A percentile compares a stretch with the other conserved stretches of the same genome.
These are phyloP conservation scores for Strombidium stylifer DNA, from an alignment of 73 alveolate species.

Conservation along the genomic window DNA sequence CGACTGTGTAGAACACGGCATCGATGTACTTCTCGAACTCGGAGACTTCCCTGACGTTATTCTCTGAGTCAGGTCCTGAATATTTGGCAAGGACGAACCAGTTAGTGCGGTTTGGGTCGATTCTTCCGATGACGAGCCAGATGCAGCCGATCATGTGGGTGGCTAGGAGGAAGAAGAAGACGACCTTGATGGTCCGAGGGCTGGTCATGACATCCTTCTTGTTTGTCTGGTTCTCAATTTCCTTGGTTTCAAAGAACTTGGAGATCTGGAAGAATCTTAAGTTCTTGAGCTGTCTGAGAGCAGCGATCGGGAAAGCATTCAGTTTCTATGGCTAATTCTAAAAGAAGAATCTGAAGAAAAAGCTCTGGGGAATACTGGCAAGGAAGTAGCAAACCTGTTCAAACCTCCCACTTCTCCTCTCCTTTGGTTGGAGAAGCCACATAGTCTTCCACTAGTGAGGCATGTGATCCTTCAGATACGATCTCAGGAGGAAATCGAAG, in stretches of 20 bases:
- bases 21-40: conserved; percentile 49
- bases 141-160: conserved; percentile 43
- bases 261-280: background rate
- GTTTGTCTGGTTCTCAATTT: background rate
- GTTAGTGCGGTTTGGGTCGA: background rate
- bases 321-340: too few species aligned
- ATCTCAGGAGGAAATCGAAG: too few species aligned
- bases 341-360: too few species aligned
- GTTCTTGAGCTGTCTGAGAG: conserved; percentile 10
- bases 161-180: conserved; percentile 9
- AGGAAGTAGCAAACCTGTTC: too few species aligned
- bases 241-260: background rate
- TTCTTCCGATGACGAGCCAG: conserved; percentile 37
- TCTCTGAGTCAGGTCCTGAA: conserved; percentile 9
- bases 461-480: too few species aligned
- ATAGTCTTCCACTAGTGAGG: too few species aligned
- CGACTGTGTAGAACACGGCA: conserved; percentile 53
- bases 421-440: too few species aligned
- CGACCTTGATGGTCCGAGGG: background rate
- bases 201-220: background rate
- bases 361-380: too few species aligned
- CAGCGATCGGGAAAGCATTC: too few species aligned
- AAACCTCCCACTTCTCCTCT: too few species aligned
- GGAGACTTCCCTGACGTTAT: conserved; percentile 1
- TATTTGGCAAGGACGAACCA: too few species aligned